These are phyloP conservation scores for Plantago elongata DNA, from an alignment of 257 asterid genomes.

Conservation along the genomic window DNA sequence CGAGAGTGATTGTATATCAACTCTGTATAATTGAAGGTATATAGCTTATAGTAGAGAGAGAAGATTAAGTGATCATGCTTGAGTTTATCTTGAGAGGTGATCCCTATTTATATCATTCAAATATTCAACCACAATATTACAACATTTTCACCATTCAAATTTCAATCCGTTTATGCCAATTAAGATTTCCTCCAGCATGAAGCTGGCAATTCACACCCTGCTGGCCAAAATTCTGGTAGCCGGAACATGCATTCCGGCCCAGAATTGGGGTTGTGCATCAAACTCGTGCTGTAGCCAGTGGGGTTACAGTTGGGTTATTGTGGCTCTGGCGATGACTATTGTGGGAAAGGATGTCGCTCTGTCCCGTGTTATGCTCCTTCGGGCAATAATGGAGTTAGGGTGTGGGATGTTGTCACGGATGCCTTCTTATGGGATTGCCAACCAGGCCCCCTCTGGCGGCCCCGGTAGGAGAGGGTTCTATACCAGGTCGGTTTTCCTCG, in stretches of 20 bases:
- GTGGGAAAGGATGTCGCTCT: constrained; percentile 44
- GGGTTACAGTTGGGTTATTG: constrained; percentile 47
- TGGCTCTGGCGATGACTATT: constrained; percentile 31
- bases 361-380: constrained; percentile 27
- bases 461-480: constrained; percentile 38
- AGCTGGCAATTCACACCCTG: neutral
- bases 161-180: neutral
- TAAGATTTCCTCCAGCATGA: constrained; percentile 4
- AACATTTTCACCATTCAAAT: too few relatives aligned
- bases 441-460: constrained; percentile 30
- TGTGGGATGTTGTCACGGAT: constrained; percentile 21
- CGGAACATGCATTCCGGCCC: constrained; percentile 14
- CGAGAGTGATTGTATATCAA: too few relatives aligned
- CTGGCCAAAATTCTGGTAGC: constrained; percentile 25
- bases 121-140: too few relatives aligned
- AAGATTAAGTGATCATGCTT: too few relatives aligned
- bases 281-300: constrained; percentile 32
- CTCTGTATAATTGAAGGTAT: too few relatives aligned
- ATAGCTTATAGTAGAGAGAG: too few relatives aligned
- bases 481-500: constrained; percentile 36
- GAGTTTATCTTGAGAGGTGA: too few relatives aligned
- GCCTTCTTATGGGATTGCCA: constrained; percentile 30
- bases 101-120: too few relatives aligned
- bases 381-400: constrained; percentile 11
- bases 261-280: constrained; percentile 9